These are phyloP conservation scores for Oidiodendron maius DNA, from an alignment of 495 filamentous ascomycete genomes.

Conservation along the genomic window DNA sequence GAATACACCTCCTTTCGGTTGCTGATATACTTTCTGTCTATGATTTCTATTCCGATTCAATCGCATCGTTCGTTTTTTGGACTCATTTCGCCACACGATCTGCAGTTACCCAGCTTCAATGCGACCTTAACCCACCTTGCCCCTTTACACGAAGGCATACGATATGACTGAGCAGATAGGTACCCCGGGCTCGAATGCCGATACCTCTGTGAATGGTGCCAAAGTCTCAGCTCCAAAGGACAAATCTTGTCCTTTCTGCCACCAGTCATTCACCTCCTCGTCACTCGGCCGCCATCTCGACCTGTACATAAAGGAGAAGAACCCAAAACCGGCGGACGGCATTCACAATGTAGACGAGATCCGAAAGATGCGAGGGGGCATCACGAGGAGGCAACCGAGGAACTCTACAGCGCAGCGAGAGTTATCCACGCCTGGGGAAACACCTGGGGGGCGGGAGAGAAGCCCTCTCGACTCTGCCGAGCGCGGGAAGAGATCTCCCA, in stretches of 20 bases:
- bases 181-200: slow-evolving; percentile 46
- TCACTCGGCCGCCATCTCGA: slow-evolving; percentile 90
- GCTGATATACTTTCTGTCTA: too few relatives aligned
- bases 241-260: slow-evolving; percentile 77
- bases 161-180: slow-evolving; percentile 21
- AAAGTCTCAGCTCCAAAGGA: slow-evolving; percentile 56
- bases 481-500: slow-evolving; percentile 19
- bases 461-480: slow-evolving; percentile 10
- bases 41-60: not conserved
- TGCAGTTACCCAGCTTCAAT: too few relatives aligned
- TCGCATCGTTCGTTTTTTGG: too few relatives aligned
- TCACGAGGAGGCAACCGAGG: slow-evolving; percentile 75
- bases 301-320: slow-evolving; percentile 82
- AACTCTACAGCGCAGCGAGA: slow-evolving; percentile 50
- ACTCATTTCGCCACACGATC: too few relatives aligned
- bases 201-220: slow-evolving; percentile 27
- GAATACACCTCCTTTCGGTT: too few relatives aligned
- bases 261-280: slow-evolving; percentile 82
- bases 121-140: slow-evolving; percentile 5
- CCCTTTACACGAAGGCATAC: not conserved
- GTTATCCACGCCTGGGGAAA: slow-evolving; percentile 35
- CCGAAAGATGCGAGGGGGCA: slow-evolving; percentile 67
- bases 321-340: slow-evolving; percentile 76
- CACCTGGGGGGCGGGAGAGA: slow-evolving; percentile 25
- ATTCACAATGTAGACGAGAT: slow-evolving; percentile 86